Evolutionary conservation across 1,284 basidiomycete species (phyloP).

Genomic region (Volvariella surrecta): DNA sequence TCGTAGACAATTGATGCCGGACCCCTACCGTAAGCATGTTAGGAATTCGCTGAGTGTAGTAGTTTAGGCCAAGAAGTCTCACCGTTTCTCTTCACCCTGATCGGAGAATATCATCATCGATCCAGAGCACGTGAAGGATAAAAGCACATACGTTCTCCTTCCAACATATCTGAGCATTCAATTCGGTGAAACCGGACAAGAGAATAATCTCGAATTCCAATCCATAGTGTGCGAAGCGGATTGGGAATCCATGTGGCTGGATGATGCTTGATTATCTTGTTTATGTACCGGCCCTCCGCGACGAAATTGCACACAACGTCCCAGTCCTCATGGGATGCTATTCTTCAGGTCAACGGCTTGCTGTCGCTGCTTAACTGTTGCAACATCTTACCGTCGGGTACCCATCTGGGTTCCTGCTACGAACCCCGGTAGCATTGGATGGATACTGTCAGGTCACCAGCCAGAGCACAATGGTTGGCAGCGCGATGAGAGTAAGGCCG

Average conservation of each 20-base stretch:
- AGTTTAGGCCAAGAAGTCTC: not conserved
- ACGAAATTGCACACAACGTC: constrained; percentile 32
- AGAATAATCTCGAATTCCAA: constrained; percentile 39
- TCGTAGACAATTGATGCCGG: too few species aligned
- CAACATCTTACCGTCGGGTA: constrained; percentile 30
- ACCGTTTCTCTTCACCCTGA: constrained; percentile 6
- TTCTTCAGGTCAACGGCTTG: not conserved
- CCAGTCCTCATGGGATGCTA: constrained; percentile 20
- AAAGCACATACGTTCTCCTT: constrained; percentile 13
- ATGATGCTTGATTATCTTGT: not conserved
- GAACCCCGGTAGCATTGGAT: constrained; percentile 35
- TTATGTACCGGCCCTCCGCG: constrained; percentile 7
- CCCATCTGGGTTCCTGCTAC: constrained; percentile 22
- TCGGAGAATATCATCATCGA: too few species aligned
- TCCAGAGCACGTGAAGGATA: too few species aligned
- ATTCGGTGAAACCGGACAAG: constrained; percentile 34
- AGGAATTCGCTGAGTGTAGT: too few species aligned
- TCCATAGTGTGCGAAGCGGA: constrained; percentile 22
- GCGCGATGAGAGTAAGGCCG: constrained; percentile 9
- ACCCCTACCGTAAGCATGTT: too few species aligned
- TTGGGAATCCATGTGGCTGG: not conserved
- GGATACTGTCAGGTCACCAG: constrained; percentile 15
- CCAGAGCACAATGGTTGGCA: constrained; percentile 12
- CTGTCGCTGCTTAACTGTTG: constrained; percentile 19
- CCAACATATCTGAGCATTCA: constrained; percentile 24